phyloP scores from a whole-genome alignment of 345 rosid species.

The Luvunga scandens region DNA sequence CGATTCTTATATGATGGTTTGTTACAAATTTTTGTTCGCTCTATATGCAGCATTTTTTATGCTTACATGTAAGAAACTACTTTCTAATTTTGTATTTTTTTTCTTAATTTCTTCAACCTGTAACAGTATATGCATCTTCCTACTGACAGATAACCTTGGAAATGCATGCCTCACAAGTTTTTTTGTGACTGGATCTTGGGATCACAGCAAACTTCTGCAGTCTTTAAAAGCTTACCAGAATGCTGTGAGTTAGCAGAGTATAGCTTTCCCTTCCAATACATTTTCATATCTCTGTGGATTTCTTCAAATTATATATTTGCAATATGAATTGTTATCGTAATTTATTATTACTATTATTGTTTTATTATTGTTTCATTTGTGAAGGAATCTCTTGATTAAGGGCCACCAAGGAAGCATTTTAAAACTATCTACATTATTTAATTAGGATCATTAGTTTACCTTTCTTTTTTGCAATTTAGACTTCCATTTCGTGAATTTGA shows the following conservation, averaged over 20 bases:
- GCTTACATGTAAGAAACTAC: background rate
- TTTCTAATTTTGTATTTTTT: background rate
- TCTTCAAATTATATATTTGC: background rate
- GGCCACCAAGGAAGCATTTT: background rate
- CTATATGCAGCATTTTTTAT: background rate
- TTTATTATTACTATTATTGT: too few species aligned
- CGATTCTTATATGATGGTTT: background rate
- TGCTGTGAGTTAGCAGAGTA: conserved; percentile 51
- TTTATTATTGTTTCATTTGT: background rate
- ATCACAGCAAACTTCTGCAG: conserved; percentile 61
- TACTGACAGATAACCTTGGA: conserved; percentile 65
- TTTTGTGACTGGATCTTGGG: conserved; percentile 71
- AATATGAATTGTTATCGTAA: background rate
- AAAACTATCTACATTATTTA: background rate
- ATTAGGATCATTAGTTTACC: background rate
- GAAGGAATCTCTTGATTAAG: conserved; percentile 5
- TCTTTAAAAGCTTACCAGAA: conserved; percentile 73
- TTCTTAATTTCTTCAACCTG: background rate
- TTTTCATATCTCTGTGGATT: background rate
- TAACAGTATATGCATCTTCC: conserved; percentile 8
- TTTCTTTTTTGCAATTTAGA: background rate
- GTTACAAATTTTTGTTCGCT: background rate
- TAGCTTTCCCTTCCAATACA: background rate
- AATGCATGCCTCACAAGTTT: conserved; percentile 74
- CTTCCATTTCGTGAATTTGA: conserved; percentile 6